Percentiles rank a stretch among this genome's conserved stretches.
Evolutionary conservation across 2,329 filamentous ascomycete genomes (phyloP).

Genomic region (Trichoderma hamatum): DNA sequence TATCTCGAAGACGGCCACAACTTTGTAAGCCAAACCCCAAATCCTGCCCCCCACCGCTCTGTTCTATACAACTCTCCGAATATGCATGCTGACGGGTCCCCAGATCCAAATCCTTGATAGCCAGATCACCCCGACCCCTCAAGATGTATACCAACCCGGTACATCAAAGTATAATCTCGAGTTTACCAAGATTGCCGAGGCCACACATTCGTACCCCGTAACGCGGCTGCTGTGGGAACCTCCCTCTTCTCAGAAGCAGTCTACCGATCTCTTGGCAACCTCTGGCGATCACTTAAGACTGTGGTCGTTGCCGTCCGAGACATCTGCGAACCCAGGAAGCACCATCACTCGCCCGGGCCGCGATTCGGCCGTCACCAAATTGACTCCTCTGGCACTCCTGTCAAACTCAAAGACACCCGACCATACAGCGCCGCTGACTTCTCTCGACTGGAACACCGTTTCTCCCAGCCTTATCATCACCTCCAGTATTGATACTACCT

Average conservation of each 20-base stretch:
- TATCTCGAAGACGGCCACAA: conserved; percentile 98
- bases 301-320: conserved; percentile 84
- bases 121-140: conserved; percentile 70
- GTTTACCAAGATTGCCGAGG: conserved; percentile 91
- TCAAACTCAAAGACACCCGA: conserved; percentile 99
- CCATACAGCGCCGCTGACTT: conserved; percentile 94
- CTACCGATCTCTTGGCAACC: conserved; percentile 90
- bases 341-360: conserved; percentile 67
- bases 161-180: conserved; percentile 77
- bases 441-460: conserved; percentile 96
- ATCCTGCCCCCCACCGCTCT: background rate
- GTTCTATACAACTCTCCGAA: background rate
- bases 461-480: conserved; percentile 98
- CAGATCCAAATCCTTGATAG: conserved; percentile 98
- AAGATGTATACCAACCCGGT: conserved; percentile 70
- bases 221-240: conserved; percentile 96
- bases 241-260: conserved; percentile 90
- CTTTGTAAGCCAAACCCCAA: conserved; percentile 65
- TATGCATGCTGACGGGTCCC: background rate
- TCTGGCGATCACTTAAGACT: conserved; percentile 91
- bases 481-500: conserved; percentile 97
- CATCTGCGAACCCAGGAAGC: conserved; percentile 58
- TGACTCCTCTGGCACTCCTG: conserved; percentile 87
- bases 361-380: conserved; percentile 68
- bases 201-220: conserved; percentile 96